Conservation (phyloP, 768 basidiomycete genomes). For the Cytidiella melzeri region DNA sequence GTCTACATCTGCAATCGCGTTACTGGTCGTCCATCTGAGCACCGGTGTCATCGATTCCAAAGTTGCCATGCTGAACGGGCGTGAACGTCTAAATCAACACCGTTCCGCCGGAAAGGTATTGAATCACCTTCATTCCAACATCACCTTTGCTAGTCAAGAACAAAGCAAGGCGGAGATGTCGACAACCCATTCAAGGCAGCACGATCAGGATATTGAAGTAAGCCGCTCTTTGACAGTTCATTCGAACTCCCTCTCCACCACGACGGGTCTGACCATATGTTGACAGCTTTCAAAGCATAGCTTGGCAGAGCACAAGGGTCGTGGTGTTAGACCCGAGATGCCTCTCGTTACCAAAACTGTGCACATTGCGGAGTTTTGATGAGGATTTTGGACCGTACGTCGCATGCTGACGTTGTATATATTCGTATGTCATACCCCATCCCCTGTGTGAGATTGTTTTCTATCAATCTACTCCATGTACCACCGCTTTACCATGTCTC, state of each 20-base stretch:
- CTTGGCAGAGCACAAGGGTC: neutral
- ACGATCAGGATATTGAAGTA: neutral
- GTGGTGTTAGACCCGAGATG: slow-evolving; percentile 1
- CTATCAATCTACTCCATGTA: no score
- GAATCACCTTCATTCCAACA: neutral
- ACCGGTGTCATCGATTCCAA: neutral
- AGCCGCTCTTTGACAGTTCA: neutral
- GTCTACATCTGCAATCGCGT: slow-evolving; percentile 13
- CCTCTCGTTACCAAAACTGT: slow-evolving; percentile 12
- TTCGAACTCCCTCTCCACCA: neutral
- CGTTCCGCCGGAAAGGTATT: neutral
- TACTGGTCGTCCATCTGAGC: neutral
- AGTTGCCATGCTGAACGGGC: slow-evolving; percentile 6
- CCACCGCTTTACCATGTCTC: no score
- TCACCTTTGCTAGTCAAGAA: neutral
- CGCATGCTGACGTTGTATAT: no score
- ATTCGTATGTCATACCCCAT: no score
- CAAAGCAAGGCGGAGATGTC: neutral
- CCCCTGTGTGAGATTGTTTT: no score
- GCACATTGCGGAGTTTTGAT: slow-evolving; percentile 9
- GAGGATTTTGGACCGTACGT: no score
- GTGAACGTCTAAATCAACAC: slow-evolving; percentile 1
- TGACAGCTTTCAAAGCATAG: neutral
- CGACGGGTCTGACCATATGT: neutral
- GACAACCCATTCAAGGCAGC: neutral